phyloP scores from a whole-genome alignment of 2,329 filamentous ascomycete species.

The Hypoxylon sp. region DNA sequence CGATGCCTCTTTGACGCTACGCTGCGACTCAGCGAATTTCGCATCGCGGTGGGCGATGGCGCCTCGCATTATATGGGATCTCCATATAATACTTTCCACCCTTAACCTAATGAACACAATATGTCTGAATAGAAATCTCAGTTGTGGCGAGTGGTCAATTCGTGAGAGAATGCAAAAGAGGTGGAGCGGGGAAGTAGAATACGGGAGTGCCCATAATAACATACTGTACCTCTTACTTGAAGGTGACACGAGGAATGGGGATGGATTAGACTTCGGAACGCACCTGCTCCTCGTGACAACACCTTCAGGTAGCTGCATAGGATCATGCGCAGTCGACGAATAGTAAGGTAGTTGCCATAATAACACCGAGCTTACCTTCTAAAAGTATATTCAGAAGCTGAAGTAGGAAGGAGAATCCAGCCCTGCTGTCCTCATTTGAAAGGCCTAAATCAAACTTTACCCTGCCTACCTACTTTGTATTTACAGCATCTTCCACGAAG shows the following conservation, averaged over 20 bases:
- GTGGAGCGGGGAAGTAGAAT: not conserved
- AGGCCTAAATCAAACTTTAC: not conserved
- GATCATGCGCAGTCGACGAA: not conserved
- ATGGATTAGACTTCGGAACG: not conserved
- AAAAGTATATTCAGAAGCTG: not conserved
- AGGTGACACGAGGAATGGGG: not conserved
- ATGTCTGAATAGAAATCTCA: not conserved
- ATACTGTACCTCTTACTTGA: no score
- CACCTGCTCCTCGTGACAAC: not conserved
- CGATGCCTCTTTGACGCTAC: not conserved
- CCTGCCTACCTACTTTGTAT: not conserved
- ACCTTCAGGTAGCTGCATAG: not conserved
- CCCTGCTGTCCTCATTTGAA: not conserved
- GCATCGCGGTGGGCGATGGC: not conserved
- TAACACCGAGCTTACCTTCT: not conserved
- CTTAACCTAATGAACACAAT: conserved; percentile 3
- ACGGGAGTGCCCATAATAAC: not conserved
- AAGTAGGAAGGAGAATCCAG: not conserved
- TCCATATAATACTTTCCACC: conserved; percentile 3
- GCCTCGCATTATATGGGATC: conserved; percentile 3
- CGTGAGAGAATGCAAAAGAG: not conserved
- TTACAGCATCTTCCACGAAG: not conserved
- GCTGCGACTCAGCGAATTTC: not conserved
- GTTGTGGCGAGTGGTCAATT: not conserved
- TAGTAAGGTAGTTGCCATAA: not conserved